Base-by-base conservation (phyloP, 129 eudicot genomes). In the Scalesia atractyloides region DNA sequence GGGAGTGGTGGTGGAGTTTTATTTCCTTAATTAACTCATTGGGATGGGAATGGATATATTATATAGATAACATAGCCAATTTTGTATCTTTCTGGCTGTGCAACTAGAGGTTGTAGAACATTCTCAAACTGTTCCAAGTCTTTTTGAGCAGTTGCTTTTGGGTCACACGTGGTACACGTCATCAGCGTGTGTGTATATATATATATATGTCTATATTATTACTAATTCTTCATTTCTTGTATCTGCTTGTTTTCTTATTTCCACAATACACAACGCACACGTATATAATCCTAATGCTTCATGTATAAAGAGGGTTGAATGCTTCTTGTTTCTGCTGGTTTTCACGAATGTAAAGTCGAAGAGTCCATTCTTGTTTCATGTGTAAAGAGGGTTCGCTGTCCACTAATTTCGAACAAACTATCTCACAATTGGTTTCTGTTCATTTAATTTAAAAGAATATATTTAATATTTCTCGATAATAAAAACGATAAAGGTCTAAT, bases 51-150 rank as follows among this genome's bases (percentile, higher is more conserved):
- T 18, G 53, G 66, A 13, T 8, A 41, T 13, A 15, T 6, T n/a
- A 51, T 66, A 66, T 49, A 48, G 39, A 70, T 41, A 51, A 19
- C 17, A 73, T 49, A 43, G 49, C 58, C 61, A 52, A 6, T 71
- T 66, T 66, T 79, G 69, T 79, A 41, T 54, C 62, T 64, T 26
- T 14, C 64, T 22, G 74, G 46, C 50, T 30, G 73, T 54, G 78
- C 36, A 74, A 74, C 62, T 63, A 22, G 20, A 53, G 66, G 18
- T 46, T 50, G 8, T 69, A 64, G 17, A 20, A 47, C 65, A 19
- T 48, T 26, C 50, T 11, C 39, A n/a, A 19, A 52, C 57, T 47
- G 36, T 7, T 16, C 62, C 64, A 52, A 8, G 51, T 17, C 7
- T 5, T 54, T 70, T 5, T 5, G 24, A 33, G 15, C 30, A 49